phyloP scores from a whole-genome alignment of 2,329 filamentous ascomycete species.

The Alternaria sp. region DNA sequence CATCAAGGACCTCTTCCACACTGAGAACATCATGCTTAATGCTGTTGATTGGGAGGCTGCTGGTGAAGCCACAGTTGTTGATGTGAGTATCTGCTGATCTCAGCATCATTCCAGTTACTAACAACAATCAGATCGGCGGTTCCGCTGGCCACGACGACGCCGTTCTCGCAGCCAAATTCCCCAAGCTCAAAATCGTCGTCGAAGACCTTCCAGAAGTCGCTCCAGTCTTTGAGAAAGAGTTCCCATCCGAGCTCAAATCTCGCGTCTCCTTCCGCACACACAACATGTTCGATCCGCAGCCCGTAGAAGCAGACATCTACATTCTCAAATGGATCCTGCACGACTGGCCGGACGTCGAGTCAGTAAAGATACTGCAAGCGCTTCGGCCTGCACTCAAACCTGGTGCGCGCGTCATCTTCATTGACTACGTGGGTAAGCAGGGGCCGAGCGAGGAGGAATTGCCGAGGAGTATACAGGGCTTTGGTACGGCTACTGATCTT shows the following conservation, averaged over 20 bases:
- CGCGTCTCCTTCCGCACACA: conserved; percentile 55
- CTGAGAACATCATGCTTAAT: conserved; percentile 32
- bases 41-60: conserved; percentile 35
- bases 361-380: conserved; percentile 46
- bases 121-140: conserved; percentile 29
- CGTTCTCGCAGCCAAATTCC: conserved; percentile 31
- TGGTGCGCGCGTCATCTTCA: conserved; percentile 57
- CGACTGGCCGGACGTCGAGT: conserved; percentile 64
- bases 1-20: conserved; percentile 42
- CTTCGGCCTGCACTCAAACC: conserved; percentile 64
- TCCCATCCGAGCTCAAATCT: conserved; percentile 28
- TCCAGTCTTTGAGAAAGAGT: conserved; percentile 30
- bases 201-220: conserved; percentile 40
- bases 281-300: conserved; percentile 66
- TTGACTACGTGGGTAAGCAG: conserved; percentile 46
- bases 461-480: conserved; percentile 32
- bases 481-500: conserved; percentile 53
- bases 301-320: conserved; percentile 61
- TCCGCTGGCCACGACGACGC: conserved; percentile 43
- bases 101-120: not conserved
- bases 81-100: conserved; percentile 26
- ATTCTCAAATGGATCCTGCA: conserved; percentile 67
- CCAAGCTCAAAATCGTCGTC: conserved; percentile 39
- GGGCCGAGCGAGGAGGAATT: conserved; percentile 33
- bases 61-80: conserved; percentile 34